A percentile compares a stretch with the other conserved stretches of the same genome.
Evolutionary conservation across 2,329 filamentous ascomycete species (phyloP).

Genomic region (Penicillium sp.): DNA sequence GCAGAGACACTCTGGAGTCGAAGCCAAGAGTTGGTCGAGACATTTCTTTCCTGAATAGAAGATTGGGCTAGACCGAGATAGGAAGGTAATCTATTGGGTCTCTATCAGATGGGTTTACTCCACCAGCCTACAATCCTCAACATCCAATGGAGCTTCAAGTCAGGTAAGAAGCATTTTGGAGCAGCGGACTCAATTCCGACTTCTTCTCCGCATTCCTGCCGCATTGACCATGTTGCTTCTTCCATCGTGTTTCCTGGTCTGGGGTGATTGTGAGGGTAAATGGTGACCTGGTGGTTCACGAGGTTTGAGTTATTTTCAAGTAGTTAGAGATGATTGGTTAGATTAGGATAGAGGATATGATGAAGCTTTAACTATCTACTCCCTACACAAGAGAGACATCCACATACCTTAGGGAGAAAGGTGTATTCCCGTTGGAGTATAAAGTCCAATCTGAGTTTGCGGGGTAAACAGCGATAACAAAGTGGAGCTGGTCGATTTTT

Average conservation of each 20-base stretch:
- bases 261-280: background rate
- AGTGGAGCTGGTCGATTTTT: background rate
- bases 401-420: too few species aligned
- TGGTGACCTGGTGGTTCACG: too few species aligned
- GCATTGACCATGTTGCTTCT: background rate
- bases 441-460: background rate
- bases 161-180: background rate
- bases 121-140: background rate
- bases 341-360: too few species aligned
- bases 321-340: too few species aligned
- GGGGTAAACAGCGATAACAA: background rate
- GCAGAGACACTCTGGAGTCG: slow-evolving; percentile 33
- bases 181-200: background rate
- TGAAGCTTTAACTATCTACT: too few species aligned
- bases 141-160: background rate
- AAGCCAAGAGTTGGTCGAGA: slow-evolving; percentile 31
- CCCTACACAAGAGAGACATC: too few species aligned
- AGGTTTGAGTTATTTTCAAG: too few species aligned
- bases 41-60: slow-evolving; percentile 2
- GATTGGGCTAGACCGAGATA: background rate
- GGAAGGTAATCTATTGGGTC: background rate
- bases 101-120: background rate
- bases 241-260: background rate
- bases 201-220: background rate
- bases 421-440: too few species aligned